Evolutionary conservation across 176 grass and related monocot genomes (phyloP), one percentile per base, ranked within the genome.

Genomic region (Alloteropsis semialata): DNA sequence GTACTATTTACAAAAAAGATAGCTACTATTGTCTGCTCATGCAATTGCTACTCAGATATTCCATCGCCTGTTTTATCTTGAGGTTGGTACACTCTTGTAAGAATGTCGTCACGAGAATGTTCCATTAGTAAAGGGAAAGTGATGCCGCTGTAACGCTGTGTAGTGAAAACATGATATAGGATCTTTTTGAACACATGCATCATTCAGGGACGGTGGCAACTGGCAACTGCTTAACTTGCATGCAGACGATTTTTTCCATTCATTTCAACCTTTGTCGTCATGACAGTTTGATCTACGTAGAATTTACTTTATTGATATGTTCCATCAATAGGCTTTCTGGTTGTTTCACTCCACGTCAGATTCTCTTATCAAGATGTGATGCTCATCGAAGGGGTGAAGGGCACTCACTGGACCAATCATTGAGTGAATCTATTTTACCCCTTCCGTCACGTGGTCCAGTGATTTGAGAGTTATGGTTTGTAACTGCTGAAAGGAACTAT

Each of bases 341-440:
- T 71, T 84, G 80, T 90, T 92, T 87, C 74, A 80, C 25, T 85
- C 85, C 87, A 88, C 44, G 41, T 83, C 78, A 78, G 63, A 92
- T 90, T 92, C 85, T 90, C 90, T 92, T 94, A 88, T 95, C 90
- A 80, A 81, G 67, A 92, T 82, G 41, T 56, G 84, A 72, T 82
- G 82, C 58, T 46, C 28, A 72, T 73, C 73, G 81, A 30, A 87
- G 71, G 78, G 42, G 71, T 76, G 77, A 90, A 90, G 61, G 22
- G 33, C 51, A 82, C 59, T 88, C 18, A 1, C 66, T n/a, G 13
- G 44, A 80, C 78, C 90, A 88, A 88, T 90, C 84, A 86, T 89
- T 90, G 46, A 48, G 57, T 92, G 82, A 79, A 89, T 89, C 63
- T 87, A 45, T 86, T 87, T 74, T 61, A 10, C 29, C 80, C 72